These are phyloP conservation scores for Tetradesmus obliquus DNA, from an alignment of 139 green algal genomes.

Conservation along the genomic window DNA sequence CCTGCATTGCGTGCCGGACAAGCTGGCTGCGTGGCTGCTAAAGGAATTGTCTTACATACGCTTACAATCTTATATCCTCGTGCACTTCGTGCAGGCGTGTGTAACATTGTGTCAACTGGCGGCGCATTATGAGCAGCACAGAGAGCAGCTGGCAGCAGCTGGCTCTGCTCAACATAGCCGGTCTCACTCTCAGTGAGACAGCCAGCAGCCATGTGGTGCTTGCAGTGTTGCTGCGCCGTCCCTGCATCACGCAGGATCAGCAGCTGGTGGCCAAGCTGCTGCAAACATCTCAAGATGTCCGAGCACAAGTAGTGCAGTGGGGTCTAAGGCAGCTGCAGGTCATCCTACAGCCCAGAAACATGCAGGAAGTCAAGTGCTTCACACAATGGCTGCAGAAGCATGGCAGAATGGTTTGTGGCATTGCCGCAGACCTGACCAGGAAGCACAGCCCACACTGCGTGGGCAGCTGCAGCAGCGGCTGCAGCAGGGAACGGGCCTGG, in stretches of 20 bases:
- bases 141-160: not conserved
- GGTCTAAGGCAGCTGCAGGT: not conserved
- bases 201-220: not conserved
- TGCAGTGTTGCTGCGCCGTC: not conserved
- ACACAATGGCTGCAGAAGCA: not conserved
- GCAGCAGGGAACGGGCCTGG: not conserved
- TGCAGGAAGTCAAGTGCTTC: not conserved
- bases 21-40: not conserved
- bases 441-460: not conserved
- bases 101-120: not conserved
- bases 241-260: not conserved
- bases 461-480: not conserved
- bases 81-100: not conserved
- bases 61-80: no score
- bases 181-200: not conserved
- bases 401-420: not conserved
- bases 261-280: not conserved
- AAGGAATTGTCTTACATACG: not conserved
- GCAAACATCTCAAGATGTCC: not conserved
- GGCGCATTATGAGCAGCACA: not conserved
- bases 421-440: not conserved
- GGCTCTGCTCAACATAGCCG: not conserved
- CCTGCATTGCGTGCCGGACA: not conserved
- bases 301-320: not conserved
- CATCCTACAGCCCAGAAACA: not conserved